Percentiles rank a stretch among this genome's conserved stretches.
Evolutionary conservation across 1,139 yeast species (phyloP).

Genomic region (Kazachstania sp.): DNA sequence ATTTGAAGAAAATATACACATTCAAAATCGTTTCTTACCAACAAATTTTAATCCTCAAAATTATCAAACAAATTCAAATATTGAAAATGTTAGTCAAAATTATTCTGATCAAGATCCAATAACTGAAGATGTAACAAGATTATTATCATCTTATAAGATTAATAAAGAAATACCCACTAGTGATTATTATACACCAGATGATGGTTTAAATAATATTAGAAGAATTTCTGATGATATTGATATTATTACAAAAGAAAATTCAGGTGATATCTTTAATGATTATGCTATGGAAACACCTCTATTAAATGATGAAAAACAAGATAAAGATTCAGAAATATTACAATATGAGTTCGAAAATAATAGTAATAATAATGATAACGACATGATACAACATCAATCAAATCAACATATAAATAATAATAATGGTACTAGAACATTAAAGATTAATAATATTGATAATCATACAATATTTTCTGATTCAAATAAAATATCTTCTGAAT

Average conservation of each 20-base stretch:
- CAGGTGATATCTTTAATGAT: conserved; percentile 3
- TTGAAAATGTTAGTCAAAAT: neutral
- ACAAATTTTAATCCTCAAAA: neutral
- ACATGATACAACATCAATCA: neutral
- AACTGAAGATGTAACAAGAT: neutral
- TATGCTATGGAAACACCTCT: conserved; percentile 1
- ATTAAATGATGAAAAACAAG: neutral
- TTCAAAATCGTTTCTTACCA: neutral
- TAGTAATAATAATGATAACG: neutral
- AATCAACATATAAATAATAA: neutral
- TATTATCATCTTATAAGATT: conserved; percentile 5
- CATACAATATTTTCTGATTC: neutral
- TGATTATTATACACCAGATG: neutral
- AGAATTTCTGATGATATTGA: conserved; percentile 4
- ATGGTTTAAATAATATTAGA: neutral
- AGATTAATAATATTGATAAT: neutral
- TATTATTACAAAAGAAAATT: conserved; percentile 3
- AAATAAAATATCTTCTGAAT: neutral
- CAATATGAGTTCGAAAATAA: neutral
- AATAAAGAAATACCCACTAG: conserved; percentile 7
- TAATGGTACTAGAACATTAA: neutral
- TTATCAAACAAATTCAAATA: too few relatives aligned
- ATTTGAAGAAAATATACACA: neutral
- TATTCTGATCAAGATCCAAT: neutral
- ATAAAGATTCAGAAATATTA: neutral